These are phyloP conservation scores for Penicillium samsonianum DNA, from an alignment of 495 filamentous ascomycete species.

Conservation along the genomic window DNA sequence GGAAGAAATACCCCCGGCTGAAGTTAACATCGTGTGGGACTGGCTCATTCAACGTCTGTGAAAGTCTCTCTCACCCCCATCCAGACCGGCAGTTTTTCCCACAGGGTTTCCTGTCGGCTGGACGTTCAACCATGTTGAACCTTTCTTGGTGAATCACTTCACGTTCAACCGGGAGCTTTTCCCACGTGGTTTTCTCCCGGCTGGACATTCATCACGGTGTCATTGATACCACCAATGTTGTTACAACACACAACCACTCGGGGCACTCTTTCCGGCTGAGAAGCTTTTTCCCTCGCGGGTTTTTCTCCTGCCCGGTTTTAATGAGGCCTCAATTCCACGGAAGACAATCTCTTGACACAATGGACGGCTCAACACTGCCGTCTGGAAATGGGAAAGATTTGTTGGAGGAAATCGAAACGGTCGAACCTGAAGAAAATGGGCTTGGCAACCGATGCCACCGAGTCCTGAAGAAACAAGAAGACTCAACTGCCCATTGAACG, in stretches of 20 bases:
- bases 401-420: not conserved
- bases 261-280: constrained; percentile 6
- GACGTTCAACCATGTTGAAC: not conserved
- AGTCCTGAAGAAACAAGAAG: not conserved
- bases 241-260: not conserved
- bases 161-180: not conserved
- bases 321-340: not conserved
- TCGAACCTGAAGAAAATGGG: not conserved
- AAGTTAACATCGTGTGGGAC: not conserved
- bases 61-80: constrained; percentile 8
- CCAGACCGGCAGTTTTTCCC: not conserved
- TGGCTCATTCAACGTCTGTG: not conserved
- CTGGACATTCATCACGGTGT: not conserved
- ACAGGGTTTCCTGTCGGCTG: constrained; percentile 1
- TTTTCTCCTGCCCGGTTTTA: constrained; percentile 5
- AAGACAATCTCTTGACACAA: not conserved
- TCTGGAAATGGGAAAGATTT: not conserved
- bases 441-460: not conserved
- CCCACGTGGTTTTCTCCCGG: not conserved
- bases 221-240: not conserved
- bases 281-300: not conserved
- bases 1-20: not conserved
- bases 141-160: not conserved
- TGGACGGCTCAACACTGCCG: not conserved
- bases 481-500: not conserved